Percentiles rank a stretch among this genome's conserved stretches.
Evolutionary conservation across 176 grass and related monocot genomes (phyloP).

Genomic region (Neostapfia colusana): DNA sequence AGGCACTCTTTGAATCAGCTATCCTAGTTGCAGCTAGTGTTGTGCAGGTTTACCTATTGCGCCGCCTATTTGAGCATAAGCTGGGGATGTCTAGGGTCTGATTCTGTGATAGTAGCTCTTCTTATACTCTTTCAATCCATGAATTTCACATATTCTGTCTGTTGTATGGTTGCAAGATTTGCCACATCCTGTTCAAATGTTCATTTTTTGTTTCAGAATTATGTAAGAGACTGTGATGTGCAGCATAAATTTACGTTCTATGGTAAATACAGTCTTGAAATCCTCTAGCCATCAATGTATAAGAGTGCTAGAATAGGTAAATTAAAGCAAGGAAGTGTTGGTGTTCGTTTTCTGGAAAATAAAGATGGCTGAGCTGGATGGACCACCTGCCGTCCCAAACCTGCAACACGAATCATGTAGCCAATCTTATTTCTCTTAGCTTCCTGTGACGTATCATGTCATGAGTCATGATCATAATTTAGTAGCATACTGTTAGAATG

Average conservation of each 20-base stretch:
- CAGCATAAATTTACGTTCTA: neutral
- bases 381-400: no score
- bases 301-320: neutral
- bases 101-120: conserved; percentile 5
- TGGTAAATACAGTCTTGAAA: neutral
- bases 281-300: neutral
- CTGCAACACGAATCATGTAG: no score
- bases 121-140: neutral
- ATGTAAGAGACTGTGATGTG: conserved; percentile 4
- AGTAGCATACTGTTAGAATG: no score
- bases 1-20: conserved; percentile 82
- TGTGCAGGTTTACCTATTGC: conserved; percentile 74
- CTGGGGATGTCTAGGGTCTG: conserved; percentile 71
- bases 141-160: neutral
- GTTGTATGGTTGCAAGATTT: neutral
- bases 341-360: neutral
- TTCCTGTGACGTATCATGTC: no score
- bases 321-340: neutral
- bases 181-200: neutral
- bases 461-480: no score
- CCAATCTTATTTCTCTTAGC: no score
- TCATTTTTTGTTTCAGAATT: neutral
- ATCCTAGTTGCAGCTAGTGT: conserved; percentile 70
- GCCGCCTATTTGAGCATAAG: conserved; percentile 77
- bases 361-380: neutral